Conservation (phyloP, 1,284 basidiomycete species). For the Ganoderma resinaceum region DNA sequence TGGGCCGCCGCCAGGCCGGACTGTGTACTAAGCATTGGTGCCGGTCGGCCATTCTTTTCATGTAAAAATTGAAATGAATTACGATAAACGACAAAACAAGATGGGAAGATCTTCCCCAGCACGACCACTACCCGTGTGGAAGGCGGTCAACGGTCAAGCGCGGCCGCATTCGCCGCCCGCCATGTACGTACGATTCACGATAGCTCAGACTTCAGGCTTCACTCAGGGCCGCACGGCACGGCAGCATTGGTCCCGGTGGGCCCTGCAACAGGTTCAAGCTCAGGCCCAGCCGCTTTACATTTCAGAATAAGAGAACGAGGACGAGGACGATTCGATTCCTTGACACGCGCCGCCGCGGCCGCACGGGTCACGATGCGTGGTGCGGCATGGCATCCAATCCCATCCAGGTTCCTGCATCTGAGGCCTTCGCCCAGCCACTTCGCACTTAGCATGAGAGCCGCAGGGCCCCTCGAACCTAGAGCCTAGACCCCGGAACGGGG, state of each 20-base stretch:
- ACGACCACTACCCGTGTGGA: slow-evolving; percentile 12
- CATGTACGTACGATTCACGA: neutral
- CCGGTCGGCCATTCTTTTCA: neutral
- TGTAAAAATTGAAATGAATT: neutral
- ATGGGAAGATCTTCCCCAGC: slow-evolving; percentile 13
- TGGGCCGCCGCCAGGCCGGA: neutral
- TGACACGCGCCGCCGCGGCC: neutral
- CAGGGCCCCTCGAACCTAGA: slow-evolving; percentile 3
- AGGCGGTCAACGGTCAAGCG: neutral
- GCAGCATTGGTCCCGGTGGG: slow-evolving; percentile 6
- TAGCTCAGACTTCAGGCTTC: neutral
- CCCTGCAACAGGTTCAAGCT: neutral
- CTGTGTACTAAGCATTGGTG: neutral
- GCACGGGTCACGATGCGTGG: neutral
- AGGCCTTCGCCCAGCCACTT: neutral
- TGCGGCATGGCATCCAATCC: slow-evolving; percentile 1
- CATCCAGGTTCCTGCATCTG: neutral
- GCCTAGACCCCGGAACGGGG: neutral
- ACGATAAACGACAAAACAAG: neutral
- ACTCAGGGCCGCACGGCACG: neutral
- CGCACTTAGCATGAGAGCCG: neutral
- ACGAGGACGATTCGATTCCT: neutral
- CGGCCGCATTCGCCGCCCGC: neutral
- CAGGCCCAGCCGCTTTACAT: neutral
- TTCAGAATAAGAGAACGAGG: neutral